Evolutionary conservation across 805 yeast genomes (phyloP).

Genomic region (Candida awuae): DNA sequence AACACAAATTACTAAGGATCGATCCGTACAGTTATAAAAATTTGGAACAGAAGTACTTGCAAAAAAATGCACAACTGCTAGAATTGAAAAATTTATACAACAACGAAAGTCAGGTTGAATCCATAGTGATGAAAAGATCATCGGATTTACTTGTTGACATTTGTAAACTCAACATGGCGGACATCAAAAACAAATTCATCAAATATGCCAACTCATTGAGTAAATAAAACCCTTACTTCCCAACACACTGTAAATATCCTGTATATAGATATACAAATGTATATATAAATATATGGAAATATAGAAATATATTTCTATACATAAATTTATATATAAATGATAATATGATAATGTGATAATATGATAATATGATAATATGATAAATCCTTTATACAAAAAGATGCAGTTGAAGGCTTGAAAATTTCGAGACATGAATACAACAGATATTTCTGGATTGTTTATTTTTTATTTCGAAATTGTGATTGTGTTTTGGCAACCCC

Average conservation of each 20-base stretch:
- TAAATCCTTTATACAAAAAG: too few relatives aligned
- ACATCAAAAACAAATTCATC: slow-evolving; percentile 15
- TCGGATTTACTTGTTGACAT: slow-evolving; percentile 28
- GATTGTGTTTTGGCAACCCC: too few relatives aligned
- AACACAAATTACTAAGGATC: slow-evolving; percentile 26
- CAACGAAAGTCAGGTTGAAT: slow-evolving; percentile 36
- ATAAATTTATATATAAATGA: too few relatives aligned
- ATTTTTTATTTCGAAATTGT: too few relatives aligned
- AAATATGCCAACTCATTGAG: slow-evolving; percentile 1
- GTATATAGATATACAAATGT: too few relatives aligned
- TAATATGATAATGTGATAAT: too few relatives aligned
- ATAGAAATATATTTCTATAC: too few relatives aligned
- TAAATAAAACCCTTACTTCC: background rate
- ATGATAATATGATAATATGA: too few relatives aligned
- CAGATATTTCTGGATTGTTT: background rate
- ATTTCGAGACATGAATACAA: background rate
- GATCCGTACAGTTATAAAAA: slow-evolving; percentile 48
- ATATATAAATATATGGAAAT: too few relatives aligned
- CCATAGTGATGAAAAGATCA: slow-evolving; percentile 32
- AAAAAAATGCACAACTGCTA: slow-evolving; percentile 24
- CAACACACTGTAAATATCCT: too few relatives aligned
- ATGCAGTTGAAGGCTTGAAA: background rate
- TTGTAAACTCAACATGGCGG: slow-evolving; percentile 22
- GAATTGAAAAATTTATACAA: slow-evolving; percentile 29
- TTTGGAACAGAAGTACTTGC: slow-evolving; percentile 24